Conservation (phyloP, 331 rosid species). For the Saraca asoca region DNA sequence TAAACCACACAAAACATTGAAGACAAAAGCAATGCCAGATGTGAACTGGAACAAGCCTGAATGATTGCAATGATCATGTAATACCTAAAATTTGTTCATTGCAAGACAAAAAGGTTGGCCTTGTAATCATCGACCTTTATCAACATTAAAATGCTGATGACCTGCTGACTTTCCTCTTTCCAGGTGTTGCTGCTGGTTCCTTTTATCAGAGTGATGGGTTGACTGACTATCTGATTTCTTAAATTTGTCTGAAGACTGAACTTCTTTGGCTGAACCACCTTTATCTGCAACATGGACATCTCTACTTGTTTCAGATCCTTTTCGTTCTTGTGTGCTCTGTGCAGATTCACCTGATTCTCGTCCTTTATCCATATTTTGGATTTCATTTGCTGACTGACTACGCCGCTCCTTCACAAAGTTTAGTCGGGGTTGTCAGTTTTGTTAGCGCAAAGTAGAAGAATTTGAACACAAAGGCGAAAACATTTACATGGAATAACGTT, state of each 20-base stretch:
- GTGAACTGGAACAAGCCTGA: constrained; percentile 24
- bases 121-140: constrained; percentile 49
- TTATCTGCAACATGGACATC: constrained; percentile 38
- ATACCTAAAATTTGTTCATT: constrained; percentile 43
- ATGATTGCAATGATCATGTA: constrained; percentile 21
- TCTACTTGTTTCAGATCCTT: constrained; percentile 41
- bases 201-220: constrained; percentile 44
- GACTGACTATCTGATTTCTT: constrained; percentile 63
- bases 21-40: constrained; percentile 37
- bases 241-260: constrained; percentile 46
- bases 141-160: constrained; percentile 42
- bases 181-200: constrained; percentile 43
- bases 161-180: constrained; percentile 73
- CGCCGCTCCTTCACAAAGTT: constrained; percentile 88
- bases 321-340: constrained; percentile 44
- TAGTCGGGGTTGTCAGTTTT: constrained; percentile 70
- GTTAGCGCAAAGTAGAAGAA: constrained; percentile 58
- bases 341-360: constrained; percentile 41
- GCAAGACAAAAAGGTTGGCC: constrained; percentile 28
- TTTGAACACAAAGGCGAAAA: constrained; percentile 56
- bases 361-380: constrained; percentile 53
- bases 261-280: constrained; percentile 43
- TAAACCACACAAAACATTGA: constrained; percentile 35
- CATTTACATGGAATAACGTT: constrained; percentile 41
- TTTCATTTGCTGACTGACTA: constrained; percentile 58